phyloP scores from a whole-genome alignment of 805 yeast species.

The Myxozyma monticola region DNA sequence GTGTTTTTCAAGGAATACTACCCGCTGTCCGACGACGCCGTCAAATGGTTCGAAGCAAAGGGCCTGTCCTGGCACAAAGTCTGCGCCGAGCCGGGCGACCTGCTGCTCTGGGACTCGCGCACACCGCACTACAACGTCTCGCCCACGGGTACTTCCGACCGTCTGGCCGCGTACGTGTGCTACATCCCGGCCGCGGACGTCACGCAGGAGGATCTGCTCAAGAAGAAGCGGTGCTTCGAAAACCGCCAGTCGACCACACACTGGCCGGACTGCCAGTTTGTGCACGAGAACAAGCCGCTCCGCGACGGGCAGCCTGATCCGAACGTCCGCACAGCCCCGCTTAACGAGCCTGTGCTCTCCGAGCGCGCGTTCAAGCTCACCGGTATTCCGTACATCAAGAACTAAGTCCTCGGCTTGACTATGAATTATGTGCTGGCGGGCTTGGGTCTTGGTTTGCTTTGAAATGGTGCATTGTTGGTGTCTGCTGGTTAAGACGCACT shows the following conservation, averaged over 20 bases:
- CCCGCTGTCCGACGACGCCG: neutral
- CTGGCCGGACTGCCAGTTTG: slow-evolving; percentile 16
- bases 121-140: slow-evolving; percentile 15
- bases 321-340: slow-evolving; percentile 6
- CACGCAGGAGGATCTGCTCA: slow-evolving; percentile 17
- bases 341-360: slow-evolving; percentile 9
- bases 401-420: no score
- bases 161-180: slow-evolving; percentile 15
- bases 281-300: slow-evolving; percentile 1
- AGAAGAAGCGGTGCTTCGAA: slow-evolving; percentile 15
- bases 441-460: no score
- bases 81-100: slow-evolving; percentile 18
- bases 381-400: slow-evolving; percentile 20
- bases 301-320: slow-evolving; percentile 11
- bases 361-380: slow-evolving; percentile 17
- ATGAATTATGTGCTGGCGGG: no score
- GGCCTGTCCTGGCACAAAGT: slow-evolving; percentile 19
- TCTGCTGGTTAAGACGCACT: no score
- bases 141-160: slow-evolving; percentile 2
- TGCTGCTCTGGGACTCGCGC: slow-evolving; percentile 21
- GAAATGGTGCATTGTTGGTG: no score
- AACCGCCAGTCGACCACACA: slow-evolving; percentile 9
- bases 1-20: slow-evolving; percentile 11
- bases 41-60: slow-evolving; percentile 6
- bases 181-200: slow-evolving; percentile 13